These are phyloP conservation scores for Zasmidium angulare DNA, from an alignment of 2,329 filamentous ascomycete genomes.

Conservation along the genomic window DNA sequence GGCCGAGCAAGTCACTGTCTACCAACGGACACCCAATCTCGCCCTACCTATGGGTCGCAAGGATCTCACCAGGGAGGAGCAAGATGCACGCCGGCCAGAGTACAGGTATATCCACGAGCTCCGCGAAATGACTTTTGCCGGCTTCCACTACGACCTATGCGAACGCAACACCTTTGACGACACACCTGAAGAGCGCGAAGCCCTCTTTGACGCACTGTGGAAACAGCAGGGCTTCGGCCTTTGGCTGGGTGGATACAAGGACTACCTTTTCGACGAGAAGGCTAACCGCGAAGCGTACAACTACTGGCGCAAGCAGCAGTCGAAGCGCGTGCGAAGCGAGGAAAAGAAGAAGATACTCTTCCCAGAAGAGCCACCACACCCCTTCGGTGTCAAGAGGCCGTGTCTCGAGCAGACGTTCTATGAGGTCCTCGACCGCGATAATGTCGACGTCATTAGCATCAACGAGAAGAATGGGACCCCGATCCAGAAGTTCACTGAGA, in stretches of 20 bases:
- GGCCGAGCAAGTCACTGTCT: constrained; percentile 52
- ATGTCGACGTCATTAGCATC: constrained; percentile 46
- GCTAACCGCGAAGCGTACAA: constrained; percentile 48
- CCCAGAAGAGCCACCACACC: constrained; percentile 44
- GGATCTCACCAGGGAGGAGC: constrained; percentile 50
- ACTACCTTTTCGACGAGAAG: constrained; percentile 38
- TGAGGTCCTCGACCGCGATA: constrained; percentile 44
- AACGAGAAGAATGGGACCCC: constrained; percentile 38
- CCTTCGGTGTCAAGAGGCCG: constrained; percentile 50
- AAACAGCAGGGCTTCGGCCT: constrained; percentile 35
- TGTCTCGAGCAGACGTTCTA: constrained; percentile 50
- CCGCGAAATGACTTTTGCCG: constrained; percentile 57
- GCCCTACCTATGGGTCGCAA: constrained; percentile 61
- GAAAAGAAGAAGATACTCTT: constrained; percentile 49
- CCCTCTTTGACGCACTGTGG: constrained; percentile 45
- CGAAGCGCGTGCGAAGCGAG: constrained; percentile 43
- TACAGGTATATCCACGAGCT: constrained; percentile 52
- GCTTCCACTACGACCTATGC: constrained; percentile 58
- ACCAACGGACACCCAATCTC: constrained; percentile 67
- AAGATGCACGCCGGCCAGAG: constrained; percentile 45
- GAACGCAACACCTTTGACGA: constrained; percentile 56
- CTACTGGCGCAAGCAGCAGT: constrained; percentile 48
- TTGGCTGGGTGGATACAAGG: constrained; percentile 33
- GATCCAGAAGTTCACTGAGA: constrained; percentile 44
- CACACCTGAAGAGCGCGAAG: constrained; percentile 42